Base-by-base conservation (phyloP, 2,329 filamentous ascomycete genomes). In the Cladosporium oxysporum region DNA sequence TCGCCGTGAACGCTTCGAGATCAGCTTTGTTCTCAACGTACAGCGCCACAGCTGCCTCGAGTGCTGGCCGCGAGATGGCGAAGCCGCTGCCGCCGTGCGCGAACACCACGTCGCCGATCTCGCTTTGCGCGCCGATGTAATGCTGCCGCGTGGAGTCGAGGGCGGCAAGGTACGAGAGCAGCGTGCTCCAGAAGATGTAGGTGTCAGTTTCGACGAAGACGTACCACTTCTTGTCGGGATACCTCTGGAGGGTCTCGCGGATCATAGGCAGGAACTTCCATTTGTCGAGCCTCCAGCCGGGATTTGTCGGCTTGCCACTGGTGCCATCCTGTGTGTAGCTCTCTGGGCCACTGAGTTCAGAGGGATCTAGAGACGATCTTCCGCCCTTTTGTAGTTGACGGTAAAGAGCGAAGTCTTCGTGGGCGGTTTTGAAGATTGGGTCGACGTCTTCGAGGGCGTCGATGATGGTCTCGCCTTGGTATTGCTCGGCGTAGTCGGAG, bases 141-240 rank as follows among this genome's bases (percentile, higher is more conserved):
- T 80, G 76, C 2, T 77, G 74, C 37, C 79, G 78, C n/a, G 75
- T 73, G 37, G 75, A 75, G 63, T 82, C 78, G 8, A 81, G 71
- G 14, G 76, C 70, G 37, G 69, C 68, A 7, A 79, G 68, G 74
- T 80, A 81, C 33, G 78, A 76, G 28, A 82, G 69, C 16, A 79
- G 58, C 18, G 83, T 84, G 44, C 80, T 75, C 79, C 84, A 84
- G 8, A 84, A 77, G 53, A 87, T 75, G 67, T 84, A 86, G 0
- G 84, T 87, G 70, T 88, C 85, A 0, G 83, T 82, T 69, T 87
- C 85, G 55, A 86, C 81, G 72, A 88, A 88, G 60, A 86, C 76
- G 68, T 83, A 88, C 86, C 86, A 88, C 64, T 82, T 83, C 58
- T 83, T 83, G 29, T 83, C 75, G 2, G 82, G 81, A 50, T 75